Base-by-base conservation (phyloP, 495 filamentous ascomycete species). In the Penicillium turbatum region DNA sequence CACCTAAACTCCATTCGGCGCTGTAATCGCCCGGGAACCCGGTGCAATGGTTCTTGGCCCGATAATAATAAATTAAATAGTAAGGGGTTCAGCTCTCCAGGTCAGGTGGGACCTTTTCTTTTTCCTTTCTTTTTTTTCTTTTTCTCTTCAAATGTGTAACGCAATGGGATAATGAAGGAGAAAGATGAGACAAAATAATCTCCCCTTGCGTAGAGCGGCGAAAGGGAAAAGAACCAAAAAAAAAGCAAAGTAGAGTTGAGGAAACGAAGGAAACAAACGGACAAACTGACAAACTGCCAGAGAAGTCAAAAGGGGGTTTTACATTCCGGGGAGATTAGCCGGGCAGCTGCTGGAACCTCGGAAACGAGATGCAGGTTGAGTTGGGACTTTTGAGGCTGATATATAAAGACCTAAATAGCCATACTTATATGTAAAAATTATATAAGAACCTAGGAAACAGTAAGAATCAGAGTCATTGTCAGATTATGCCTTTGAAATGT, bases 11-110 rank as follows among this genome's bases (percentile, higher is more conserved):
- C 50, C 42, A 53, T 57, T 55, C 45, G 47, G 53, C 44, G 16
- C 47, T 54, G 55, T 58, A 48, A 54, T 61, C 21, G 21, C 21
- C 21, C 64, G 58, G 64, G 59, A 60, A 62, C 64, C 64, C 64
- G 59, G 52, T n/a, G 54, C 30, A 31, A 5, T 60, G 64, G 64
- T 62, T 60, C 64, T 44, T 62, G 50, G 51, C 51, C n/a, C 40
- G 26, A 42, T 53, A n/a, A 30, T 48, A n/a, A n/a, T n/a, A n/a
- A n/a, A n/a, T n/a, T n/a, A 15, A 53, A 39, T 39, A 19, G 13
- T 24, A 16, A 35, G 31, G 17, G 24, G 6, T 39, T 49, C 47
- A 49, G 47, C 47, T 51, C 29, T 42, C 19, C 3, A 47, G 24
- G 30, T 57, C 44, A 53, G 54, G 54, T 57, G 43, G 34, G 41